Evolutionary conservation across 1,139 yeast genomes (phyloP), one percentile per base, ranked within the genome.

Genomic region (Diutina neorugosa): DNA sequence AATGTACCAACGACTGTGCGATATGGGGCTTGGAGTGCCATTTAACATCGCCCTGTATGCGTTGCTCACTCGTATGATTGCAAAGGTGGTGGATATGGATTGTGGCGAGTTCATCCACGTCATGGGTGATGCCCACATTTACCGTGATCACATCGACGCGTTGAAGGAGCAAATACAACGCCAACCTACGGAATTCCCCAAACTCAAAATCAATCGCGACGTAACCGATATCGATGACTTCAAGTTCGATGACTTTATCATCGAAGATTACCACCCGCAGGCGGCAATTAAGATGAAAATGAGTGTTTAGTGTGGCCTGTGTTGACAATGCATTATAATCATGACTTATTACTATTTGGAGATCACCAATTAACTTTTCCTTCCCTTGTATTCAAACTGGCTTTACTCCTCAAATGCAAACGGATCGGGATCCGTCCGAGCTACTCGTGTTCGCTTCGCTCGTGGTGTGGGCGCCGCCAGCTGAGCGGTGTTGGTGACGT

Each of bases 21-120:
- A 93, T 64, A 91, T 93, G 97, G 99, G 99, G 0, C 78, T 93
- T 42, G 99, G 99, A 12, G 98, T 93, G 16, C 99, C 99, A 0
- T 93, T 93, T 69, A 94, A 93, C 65, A 93, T 94, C 63, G 98
- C 99, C 0, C 89, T 97, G 0, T 93, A 93, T 65, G 96, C 98
- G 0, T 73, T 93, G 56, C 74, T 93, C 58, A 90, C 97, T 2
- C 85, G 80, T 62, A 93, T 93, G 98, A 86, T 93, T 60, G 98
- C 99, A 1, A 91, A 88, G 60, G 86, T 93, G 11, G 91, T 90
- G 51, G 96, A 81, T 58, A 84, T 91, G 86, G 95, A 90, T 61
- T 86, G 96, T 59, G 98, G 98, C 37, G 98, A 91, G 61, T 87
- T 93, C 60, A 80, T 91, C 56, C 98, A 93, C 65, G 90, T 96